These are phyloP conservation scores for Stephania japonica DNA, from an alignment of 164 flowering plant genomes.

Conservation along the genomic window DNA sequence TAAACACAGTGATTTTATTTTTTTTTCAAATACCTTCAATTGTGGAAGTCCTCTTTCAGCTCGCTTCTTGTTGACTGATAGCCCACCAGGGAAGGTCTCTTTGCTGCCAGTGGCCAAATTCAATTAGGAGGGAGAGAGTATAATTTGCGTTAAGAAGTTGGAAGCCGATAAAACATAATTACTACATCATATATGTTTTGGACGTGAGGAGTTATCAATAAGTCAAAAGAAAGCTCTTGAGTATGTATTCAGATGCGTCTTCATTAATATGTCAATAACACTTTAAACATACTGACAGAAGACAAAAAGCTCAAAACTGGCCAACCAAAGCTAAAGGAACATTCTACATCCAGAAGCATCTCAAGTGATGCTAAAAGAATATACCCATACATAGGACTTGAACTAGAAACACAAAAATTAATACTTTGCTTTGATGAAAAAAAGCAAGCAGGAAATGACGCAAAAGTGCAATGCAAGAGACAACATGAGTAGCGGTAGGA, in stretches of 20 bases:
- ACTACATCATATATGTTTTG: not conserved
- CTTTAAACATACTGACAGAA: not conserved
- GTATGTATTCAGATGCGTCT: too few relatives aligned
- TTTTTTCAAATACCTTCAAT: constrained; percentile 44
- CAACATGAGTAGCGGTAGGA: not conserved
- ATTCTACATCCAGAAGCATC: not conserved
- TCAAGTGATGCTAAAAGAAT: not conserved
- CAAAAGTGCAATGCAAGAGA: not conserved
- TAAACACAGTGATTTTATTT: not conserved
- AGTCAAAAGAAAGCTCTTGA: too few relatives aligned
- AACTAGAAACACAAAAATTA: too few relatives aligned
- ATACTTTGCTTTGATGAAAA: not conserved
- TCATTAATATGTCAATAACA: too few relatives aligned
- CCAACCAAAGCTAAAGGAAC: not conserved
- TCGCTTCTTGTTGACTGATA: constrained; percentile 76
- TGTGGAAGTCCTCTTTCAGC: constrained; percentile 70
- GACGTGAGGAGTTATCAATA: not conserved
- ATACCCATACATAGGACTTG: too few relatives aligned
- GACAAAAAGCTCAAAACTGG: not conserved
- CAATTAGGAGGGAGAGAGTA: not conserved
- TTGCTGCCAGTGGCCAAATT: constrained; percentile 42
- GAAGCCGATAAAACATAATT: not conserved
- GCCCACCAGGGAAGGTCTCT: constrained; percentile 78
- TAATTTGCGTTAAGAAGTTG: not conserved
- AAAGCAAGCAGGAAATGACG: not conserved